phyloP scores from a whole-genome alignment of 805 yeast species.

The Candida nanaspora region DNA sequence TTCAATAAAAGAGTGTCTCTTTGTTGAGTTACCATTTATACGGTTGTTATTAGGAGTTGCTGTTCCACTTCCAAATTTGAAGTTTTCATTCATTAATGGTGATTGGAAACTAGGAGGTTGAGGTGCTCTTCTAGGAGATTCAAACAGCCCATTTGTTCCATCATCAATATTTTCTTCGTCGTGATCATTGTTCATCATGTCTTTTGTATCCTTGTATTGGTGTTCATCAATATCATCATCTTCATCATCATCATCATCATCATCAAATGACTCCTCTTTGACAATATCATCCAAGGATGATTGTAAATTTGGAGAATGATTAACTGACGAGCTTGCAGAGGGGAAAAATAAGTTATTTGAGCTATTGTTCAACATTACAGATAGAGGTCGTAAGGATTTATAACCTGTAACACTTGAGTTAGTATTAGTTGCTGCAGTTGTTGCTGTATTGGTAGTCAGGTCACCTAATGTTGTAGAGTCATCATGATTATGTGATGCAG shows the following conservation, averaged over 20 bases:
- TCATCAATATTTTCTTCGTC: neutral
- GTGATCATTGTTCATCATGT: neutral
- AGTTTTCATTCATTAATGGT: slow-evolving; percentile 15
- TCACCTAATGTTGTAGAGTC: neutral
- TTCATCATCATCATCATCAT: slow-evolving; percentile 5
- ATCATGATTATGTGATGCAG: neutral
- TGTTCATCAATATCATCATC: slow-evolving; percentile 8
- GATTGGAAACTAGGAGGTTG: slow-evolving; percentile 44
- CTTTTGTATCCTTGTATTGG: too few relatives aligned
- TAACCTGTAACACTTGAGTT: neutral
- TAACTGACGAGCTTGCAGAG: neutral
- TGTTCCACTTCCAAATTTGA: slow-evolving; percentile 18
- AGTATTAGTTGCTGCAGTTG: neutral
- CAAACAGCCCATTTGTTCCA: slow-evolving; percentile 29
- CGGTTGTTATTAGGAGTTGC: slow-evolving; percentile 4
- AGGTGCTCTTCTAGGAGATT: slow-evolving; percentile 71
- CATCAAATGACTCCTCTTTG: slow-evolving; percentile 1
- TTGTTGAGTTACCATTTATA: slow-evolving; percentile 1
- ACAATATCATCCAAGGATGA: neutral
- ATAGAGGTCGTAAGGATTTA: slow-evolving; percentile 12
- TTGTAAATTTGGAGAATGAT: neutral
- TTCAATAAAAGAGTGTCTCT: slow-evolving; percentile 8
- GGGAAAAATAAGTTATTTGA: neutral
- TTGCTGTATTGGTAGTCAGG: neutral
- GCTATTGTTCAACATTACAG: slow-evolving; percentile 6